These are phyloP conservation scores for Cylindrotheca fusiformis DNA, from an alignment of 108 stramenopile species.

Conservation along the genomic window DNA sequence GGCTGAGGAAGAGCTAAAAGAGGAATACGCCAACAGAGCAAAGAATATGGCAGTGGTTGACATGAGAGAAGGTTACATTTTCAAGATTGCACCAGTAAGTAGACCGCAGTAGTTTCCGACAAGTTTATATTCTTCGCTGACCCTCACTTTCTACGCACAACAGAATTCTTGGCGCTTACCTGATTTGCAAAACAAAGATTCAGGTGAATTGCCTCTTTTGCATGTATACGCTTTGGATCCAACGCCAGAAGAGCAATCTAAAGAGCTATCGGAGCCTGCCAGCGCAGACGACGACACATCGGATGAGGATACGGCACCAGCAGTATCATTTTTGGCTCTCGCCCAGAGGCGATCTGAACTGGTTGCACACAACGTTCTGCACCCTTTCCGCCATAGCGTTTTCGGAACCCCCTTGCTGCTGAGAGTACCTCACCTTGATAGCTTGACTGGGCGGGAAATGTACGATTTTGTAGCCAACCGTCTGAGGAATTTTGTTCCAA, in stretches of 20 bases:
- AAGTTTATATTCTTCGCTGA: background rate
- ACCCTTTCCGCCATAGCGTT: conserved; percentile 66
- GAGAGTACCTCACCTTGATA: conserved; percentile 65
- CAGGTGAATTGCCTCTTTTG: conserved; percentile 72
- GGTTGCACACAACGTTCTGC: conserved; percentile 55
- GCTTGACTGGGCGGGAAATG: conserved; percentile 68
- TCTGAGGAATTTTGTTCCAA: conserved; percentile 60
- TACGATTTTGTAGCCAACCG: conserved; percentile 72
- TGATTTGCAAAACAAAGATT: conserved; percentile 70
- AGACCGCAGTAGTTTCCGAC: conserved; percentile 3
- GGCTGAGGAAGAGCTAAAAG: conserved; percentile 20
- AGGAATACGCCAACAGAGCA: conserved; percentile 47
- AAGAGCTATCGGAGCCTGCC: conserved; percentile 7
- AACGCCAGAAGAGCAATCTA: conserved; percentile 13
- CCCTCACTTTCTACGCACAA: conserved; percentile 9
- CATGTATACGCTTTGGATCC: conserved; percentile 81
- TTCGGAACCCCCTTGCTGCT: conserved; percentile 84
- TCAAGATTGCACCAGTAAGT: conserved; percentile 78
- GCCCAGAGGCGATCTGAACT: conserved; percentile 74
- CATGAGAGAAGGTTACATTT: conserved; percentile 79
- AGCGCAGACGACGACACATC: background rate
- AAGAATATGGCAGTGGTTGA: conserved; percentile 81
- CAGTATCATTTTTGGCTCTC: conserved; percentile 67
- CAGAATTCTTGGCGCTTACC: conserved; percentile 77
- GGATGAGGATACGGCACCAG: conserved; percentile 6